Evolutionary conservation across 2,329 filamentous ascomycete genomes (phyloP).

Genomic region (Pestalotiopsis sp.): DNA sequence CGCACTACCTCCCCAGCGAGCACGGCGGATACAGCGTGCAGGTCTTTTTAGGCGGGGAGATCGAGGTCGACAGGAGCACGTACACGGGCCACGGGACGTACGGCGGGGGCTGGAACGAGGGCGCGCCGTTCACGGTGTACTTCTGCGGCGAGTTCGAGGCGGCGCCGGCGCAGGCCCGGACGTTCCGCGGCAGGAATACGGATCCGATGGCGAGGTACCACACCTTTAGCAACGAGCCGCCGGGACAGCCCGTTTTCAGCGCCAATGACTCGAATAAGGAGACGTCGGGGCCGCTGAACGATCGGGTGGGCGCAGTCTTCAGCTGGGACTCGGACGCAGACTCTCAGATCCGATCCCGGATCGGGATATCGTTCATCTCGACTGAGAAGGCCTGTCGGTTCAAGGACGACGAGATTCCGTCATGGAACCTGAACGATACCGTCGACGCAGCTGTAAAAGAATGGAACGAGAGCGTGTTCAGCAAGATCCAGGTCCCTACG

Average conservation of each 20-base stretch:
- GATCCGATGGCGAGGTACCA: conserved; percentile 11
- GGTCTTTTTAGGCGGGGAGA: conserved; percentile 45
- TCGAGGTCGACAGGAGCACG: conserved; percentile 40
- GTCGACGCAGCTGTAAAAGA: conserved; percentile 9
- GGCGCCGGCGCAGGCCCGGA: conserved; percentile 28
- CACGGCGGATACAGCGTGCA: conserved; percentile 46
- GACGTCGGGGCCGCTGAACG: conserved; percentile 28
- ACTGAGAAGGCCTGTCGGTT: conserved; percentile 3
- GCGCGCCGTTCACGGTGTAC: conserved; percentile 43
- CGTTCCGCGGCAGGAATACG: conserved; percentile 31
- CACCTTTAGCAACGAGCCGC: conserved; percentile 9
- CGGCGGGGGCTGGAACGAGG: conserved; percentile 40
- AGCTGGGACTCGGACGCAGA: conserved; percentile 16
- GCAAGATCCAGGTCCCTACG: conserved; percentile 14
- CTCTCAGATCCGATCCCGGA: not conserved
- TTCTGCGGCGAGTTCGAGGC: conserved; percentile 48
- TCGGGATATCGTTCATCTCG: conserved; percentile 11
- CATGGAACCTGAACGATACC: conserved; percentile 9
- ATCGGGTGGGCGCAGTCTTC: conserved; percentile 11
- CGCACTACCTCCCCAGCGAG: conserved; percentile 48
- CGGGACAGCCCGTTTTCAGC: conserved; percentile 3
- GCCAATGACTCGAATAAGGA: conserved; percentile 17
- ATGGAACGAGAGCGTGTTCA: conserved; percentile 11
- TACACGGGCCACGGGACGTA: conserved; percentile 51
- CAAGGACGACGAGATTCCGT: conserved; percentile 16